phyloP scores from a whole-genome alignment of 805 yeast genomes.

The Starmera dryadoides region DNA sequence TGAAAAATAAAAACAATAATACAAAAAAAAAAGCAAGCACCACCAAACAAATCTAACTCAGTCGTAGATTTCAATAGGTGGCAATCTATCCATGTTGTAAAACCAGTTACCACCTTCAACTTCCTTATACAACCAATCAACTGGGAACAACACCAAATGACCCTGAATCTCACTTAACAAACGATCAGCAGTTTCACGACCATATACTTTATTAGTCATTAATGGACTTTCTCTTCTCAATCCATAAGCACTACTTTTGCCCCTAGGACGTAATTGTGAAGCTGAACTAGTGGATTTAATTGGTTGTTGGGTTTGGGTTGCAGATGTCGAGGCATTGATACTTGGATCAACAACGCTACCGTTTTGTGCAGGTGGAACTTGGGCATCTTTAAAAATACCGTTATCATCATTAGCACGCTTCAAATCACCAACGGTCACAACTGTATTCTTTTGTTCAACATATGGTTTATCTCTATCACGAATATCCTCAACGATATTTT shows the following conservation, averaged over 20 bases:
- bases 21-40: neutral
- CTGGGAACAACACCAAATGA: conserved; percentile 84
- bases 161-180: conserved; percentile 72
- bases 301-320: neutral
- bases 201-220: conserved; percentile 48
- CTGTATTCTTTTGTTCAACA: neutral
- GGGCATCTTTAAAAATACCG: conserved; percentile 8
- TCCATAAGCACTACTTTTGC: conserved; percentile 30
- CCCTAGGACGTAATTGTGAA: conserved; percentile 15
- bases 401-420: conserved; percentile 3
- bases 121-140: conserved; percentile 84
- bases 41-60: conserved; percentile 17
- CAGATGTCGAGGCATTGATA: too few species aligned
- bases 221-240: conserved; percentile 23
- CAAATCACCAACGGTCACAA: neutral
- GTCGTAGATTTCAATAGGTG: conserved; percentile 92
- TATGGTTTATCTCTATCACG: neutral
- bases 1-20: too few species aligned
- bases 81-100: conserved; percentile 85
- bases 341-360: too few species aligned
- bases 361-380: conserved; percentile 4
- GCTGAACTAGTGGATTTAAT: neutral
- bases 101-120: conserved; percentile 93
- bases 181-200: conserved; percentile 69
- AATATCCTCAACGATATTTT: neutral